Conservation (phyloP, 163 green algal genomes). For the Volvox carteri region DNA sequence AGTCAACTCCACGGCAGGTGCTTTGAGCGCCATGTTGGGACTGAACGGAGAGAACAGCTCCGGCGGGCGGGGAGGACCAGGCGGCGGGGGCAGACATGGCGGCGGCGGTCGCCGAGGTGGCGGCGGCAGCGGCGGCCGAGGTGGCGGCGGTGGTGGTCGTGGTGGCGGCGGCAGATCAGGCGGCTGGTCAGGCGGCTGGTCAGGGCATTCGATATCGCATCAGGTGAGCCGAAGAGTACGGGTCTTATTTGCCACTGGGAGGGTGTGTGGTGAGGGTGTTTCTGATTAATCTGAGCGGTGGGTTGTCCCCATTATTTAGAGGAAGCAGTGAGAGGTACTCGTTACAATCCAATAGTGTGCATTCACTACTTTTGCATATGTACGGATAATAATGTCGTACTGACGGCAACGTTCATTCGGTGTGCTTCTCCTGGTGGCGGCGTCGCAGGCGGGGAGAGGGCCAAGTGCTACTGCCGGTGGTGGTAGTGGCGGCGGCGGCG, state of each 20-base stretch:
- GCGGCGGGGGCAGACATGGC: background rate
- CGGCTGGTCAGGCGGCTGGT: conserved; percentile 47
- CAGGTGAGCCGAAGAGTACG: background rate
- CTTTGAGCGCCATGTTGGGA: conserved; percentile 46
- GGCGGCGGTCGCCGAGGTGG: background rate
- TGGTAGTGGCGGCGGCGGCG: background rate
- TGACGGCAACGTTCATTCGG: too few relatives aligned
- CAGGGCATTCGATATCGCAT: background rate
- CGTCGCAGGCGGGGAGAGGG: background rate
- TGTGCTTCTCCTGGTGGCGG: background rate
- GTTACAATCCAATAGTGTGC: too few relatives aligned
- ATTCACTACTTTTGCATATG: too few relatives aligned
- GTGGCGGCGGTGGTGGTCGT: background rate
- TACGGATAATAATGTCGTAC: too few relatives aligned
- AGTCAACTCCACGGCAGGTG: conserved; percentile 40
- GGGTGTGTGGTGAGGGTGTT: too few relatives aligned
- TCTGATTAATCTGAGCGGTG: too few relatives aligned
- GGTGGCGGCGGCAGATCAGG: background rate
- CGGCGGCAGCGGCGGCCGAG: background rate
- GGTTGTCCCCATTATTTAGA: too few relatives aligned
- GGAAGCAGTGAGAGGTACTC: too few relatives aligned
- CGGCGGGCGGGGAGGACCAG: background rate
- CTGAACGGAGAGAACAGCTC: background rate
- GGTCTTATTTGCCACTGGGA: too few relatives aligned
- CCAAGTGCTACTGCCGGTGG: too few relatives aligned